Base-by-base conservation (phyloP, 225 moss, liverwort and hornwort species). In the Pseudoscleropodium purum region DNA sequence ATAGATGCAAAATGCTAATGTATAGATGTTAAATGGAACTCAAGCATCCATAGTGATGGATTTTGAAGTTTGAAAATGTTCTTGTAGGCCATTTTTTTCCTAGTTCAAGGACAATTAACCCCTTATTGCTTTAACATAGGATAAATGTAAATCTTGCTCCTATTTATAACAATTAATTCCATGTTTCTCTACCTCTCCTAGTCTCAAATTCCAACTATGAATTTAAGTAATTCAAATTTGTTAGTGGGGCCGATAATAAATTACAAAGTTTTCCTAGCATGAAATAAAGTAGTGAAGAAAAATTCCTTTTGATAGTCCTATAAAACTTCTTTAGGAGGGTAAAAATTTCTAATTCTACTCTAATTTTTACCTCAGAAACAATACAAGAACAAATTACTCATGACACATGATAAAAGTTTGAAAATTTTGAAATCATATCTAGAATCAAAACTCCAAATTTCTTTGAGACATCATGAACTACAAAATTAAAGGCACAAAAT, bases 51-150 rank as follows among this genome's bases (percentile, higher is more conserved):
- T 1, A 9, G 27, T 39, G 16, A 43, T 27, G 20, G 25, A 70
- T n/a, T 69, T n/a, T 7, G 14, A 39, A 2, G 15, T 41, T 41
- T 41, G 26, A 73, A 73, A 73, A 16, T 27, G 5, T 16, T 72
- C 6, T 47, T 0, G 0, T 45, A 30, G 30, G 47, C 2, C 27
- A 5, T 11, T 31, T 15, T 6, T 11, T 30, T 0, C 11, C n/a
- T n/a, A n/a, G 0, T 2, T 47, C 19, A 29, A 75, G 4, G 29
- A 17, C 2, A 75, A 45, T 0, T 30, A 1, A 6, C 0, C 2
- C 18, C 0, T 45, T 10, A 45, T 30, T 45, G 17, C 10, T 31
- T 18, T 75, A 33, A 7, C 75, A 2, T 20, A 49, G 6, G 20
- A 51, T 51, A 76, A 51, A 76, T 47, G 11, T 18, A 47, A 19